Evolutionary conservation across 2,329 filamentous ascomycete species (phyloP).

Genomic region (Achaetomium macrosporum): DNA sequence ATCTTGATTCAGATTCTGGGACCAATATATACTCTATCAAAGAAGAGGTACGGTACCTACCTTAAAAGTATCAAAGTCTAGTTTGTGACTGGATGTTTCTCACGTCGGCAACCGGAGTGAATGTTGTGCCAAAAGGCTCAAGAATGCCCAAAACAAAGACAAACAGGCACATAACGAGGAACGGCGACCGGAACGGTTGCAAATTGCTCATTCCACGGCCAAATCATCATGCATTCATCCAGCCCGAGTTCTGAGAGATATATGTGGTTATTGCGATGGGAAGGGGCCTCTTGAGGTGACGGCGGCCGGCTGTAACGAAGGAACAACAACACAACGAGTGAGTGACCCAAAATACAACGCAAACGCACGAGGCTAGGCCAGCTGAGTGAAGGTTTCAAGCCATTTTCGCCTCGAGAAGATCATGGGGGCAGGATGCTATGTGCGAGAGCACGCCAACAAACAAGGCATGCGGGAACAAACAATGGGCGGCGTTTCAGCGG

Average conservation of each 20-base stretch:
- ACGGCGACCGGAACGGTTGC: background rate
- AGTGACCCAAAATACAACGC: slow-evolving; percentile 1
- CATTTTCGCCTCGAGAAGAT: background rate
- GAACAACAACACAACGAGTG: background rate
- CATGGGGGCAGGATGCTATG: background rate
- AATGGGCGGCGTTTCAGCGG: background rate
- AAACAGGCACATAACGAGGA: background rate
- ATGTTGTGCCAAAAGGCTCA: background rate
- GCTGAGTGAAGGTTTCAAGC: background rate
- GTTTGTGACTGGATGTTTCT: too few relatives aligned
- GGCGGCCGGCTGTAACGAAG: background rate
- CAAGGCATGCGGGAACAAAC: background rate
- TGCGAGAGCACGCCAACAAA: background rate
- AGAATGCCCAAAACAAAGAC: background rate
- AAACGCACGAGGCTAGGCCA: background rate
- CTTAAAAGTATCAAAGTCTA: too few relatives aligned
- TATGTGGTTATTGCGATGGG: background rate
- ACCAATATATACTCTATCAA: background rate
- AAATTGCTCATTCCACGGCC: background rate
- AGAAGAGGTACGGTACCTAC: too few relatives aligned
- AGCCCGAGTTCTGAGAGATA: background rate
- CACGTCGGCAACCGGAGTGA: too few relatives aligned
- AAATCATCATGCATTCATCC: slow-evolving; percentile 2
- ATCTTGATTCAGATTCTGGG: background rate
- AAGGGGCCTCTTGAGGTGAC: background rate